Conservation (phyloP, 148 eudicot genomes). For the Agrostemma githago region DNA sequence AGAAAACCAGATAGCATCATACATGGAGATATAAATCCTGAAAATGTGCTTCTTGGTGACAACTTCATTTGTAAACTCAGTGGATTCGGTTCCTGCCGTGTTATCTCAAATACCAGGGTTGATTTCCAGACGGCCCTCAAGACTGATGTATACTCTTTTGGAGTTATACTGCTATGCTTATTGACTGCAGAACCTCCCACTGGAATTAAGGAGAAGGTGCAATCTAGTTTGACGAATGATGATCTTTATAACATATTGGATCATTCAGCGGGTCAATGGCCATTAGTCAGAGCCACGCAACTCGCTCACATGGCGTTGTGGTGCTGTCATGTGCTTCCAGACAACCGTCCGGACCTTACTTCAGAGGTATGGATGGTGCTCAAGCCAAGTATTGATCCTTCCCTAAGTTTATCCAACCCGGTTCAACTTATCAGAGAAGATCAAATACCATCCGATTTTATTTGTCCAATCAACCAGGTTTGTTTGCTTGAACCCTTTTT, state of each 20-base stretch:
- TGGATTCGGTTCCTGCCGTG: conserved; percentile 42
- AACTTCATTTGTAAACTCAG: conserved; percentile 55
- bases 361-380: conserved; percentile 67
- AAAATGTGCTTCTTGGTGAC: conserved; percentile 57
- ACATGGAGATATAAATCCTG: conserved; percentile 67
- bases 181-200: conserved; percentile 50
- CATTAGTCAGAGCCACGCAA: conserved; percentile 67
- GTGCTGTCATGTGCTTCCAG: conserved; percentile 47
- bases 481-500: too few relatives aligned
- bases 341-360: conserved; percentile 55
- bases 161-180: conserved; percentile 53
- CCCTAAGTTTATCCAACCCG: neutral
- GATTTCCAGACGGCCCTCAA: neutral
- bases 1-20: conserved; percentile 41
- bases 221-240: conserved; percentile 46
- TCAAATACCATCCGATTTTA: too few relatives aligned
- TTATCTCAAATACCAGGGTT: conserved; percentile 31
- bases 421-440: too few relatives aligned
- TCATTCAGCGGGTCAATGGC: conserved; percentile 85
- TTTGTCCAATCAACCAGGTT: conserved; percentile 12
- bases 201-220: conserved; percentile 51
- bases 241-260: conserved; percentile 48
- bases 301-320: conserved; percentile 57
- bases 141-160: conserved; percentile 77
- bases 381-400: conserved; percentile 34